Evolutionary conservation across 2,329 filamentous ascomycete species (phyloP), one percentile per base, ranked within the genome.

Genomic region (Scortechinia acanthostroma): DNA sequence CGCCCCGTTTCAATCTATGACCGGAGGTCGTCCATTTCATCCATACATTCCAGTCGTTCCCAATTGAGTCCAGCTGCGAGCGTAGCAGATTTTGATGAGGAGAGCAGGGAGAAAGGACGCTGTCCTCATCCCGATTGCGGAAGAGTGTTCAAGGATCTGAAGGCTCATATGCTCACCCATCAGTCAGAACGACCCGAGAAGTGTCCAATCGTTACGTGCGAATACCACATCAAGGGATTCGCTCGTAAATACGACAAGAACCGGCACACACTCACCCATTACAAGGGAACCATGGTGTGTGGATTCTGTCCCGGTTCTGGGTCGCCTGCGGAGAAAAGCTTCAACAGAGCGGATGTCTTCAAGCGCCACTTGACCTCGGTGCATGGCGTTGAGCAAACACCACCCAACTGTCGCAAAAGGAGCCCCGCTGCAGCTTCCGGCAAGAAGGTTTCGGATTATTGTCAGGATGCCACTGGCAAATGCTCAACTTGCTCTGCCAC

Each of bases 241-340:
- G 83, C 83, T 4, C 70, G 84, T 51, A 88, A 88, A 60, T 88
- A 88, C 56, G 84, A 88, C 62, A 87, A 87, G 67, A 87, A 88
- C 62, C 68, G 84, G 30, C 84, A 88, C 59, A 88, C 83, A 4
- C 61, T 88, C 49, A 88, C 84, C 16, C 84, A 88, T 58, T 88
- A 88, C 69, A 88, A 87, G 61, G 83, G 84, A 4, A 88, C 81
- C 20, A 88, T 88, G 83, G 82, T 88, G 5, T 88, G 84, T 55
- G 83, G 83, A 22, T 88, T 88, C 64, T 88, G 84, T 52, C 83
- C 83, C 3, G 83, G 83, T 20, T 82, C 80, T 37, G 83, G 83
- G 14, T 84, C 82, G n/a, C 73, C 83, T 4, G 77, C 79, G 1
- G 84, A 88, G 60, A 88, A 88, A 68, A 85, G 78, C 56, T 88